Conservation (phyloP, 305 asterid genomes). For the Euphrasia arctica region DNA sequence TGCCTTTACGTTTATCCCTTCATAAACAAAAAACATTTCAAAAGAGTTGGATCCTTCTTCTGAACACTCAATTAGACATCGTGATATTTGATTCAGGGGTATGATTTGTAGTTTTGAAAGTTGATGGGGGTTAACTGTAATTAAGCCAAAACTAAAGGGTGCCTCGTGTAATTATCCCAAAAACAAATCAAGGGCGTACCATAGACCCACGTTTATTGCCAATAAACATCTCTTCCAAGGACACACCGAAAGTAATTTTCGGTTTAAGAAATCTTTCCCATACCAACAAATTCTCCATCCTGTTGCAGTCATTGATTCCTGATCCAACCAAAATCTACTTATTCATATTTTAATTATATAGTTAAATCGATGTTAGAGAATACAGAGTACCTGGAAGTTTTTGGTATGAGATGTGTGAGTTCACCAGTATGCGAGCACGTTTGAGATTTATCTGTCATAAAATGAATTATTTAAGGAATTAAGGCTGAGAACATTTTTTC, state of each 20-base stretch:
- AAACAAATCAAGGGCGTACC: constrained; percentile 42
- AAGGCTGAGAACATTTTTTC: constrained; percentile 5
- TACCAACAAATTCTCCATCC: constrained; percentile 66
- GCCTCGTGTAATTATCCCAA: too few species aligned
- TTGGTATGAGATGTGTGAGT: constrained; percentile 53
- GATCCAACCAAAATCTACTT: constrained; percentile 26
- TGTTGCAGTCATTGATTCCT: constrained; percentile 79
- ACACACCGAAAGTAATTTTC: constrained; percentile 60
- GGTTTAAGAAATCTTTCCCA: constrained; percentile 79
- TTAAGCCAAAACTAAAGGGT: too few species aligned
- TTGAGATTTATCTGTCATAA: constrained; percentile 83
- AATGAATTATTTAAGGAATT: constrained; percentile 21
- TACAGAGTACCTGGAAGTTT: constrained; percentile 56
- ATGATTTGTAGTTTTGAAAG: too few species aligned
- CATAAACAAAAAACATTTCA: too few species aligned
- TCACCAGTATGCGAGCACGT: constrained; percentile 89
- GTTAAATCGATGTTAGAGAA: constrained; percentile 14
- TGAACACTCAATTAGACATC: too few species aligned
- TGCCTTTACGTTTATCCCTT: too few species aligned
- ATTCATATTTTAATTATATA: constrained; percentile 11
- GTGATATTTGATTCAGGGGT: too few species aligned
- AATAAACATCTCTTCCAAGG: constrained; percentile 68
- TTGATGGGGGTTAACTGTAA: too few species aligned
- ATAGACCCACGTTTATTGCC: constrained; percentile 46
- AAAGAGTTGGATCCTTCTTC: too few species aligned